Base-by-base conservation (phyloP, 2,329 filamentous ascomycete genomes). In the Bimuria novae-zelandiae region DNA sequence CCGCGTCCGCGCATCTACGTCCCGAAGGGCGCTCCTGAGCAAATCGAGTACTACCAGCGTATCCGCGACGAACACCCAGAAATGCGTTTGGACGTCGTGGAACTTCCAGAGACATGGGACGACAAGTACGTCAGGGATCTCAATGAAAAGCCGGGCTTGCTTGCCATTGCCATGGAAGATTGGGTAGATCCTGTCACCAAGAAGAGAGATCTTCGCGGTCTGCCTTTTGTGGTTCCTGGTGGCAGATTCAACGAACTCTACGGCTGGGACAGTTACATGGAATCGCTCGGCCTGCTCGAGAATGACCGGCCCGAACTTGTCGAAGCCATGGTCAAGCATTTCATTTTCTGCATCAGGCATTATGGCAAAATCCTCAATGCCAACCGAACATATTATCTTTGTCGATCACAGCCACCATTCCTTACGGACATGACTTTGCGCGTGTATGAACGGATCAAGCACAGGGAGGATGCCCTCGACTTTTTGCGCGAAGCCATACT, bases 191-290 rank as follows among this genome's bases (percentile, higher is more conserved):
- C 84, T 4, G 77, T 78, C 21, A 89, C 89, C 3, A 87, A 87
- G 33, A 81, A 89, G 70, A 85, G 84, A 56, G 88, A 88, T 3
- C 78, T 95, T 35, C 82, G 82, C 30, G 94, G 94, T 3, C 81
- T 95, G 53, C 93, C 94, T 0, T 99, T 97, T 65, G 92, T 97
- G n/a, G 94, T 99, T 3, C 94, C 94, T 0, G 94, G 94, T 54
- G 94, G 94, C 21, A 86, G 94, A 25, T 99, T 99, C 85, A 99
- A 99, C 75, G 94, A 99, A 74, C 77, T 99, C 19, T 99, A 99
- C 71, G 93, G 93, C 41, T 99, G 94, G 94, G 94, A 99, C 76
- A 97, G 92, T 72, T 99, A 97, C 79, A 97, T 99, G 92, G 90
- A 93, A 73, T 94, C 93, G 4, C 80, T 97, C 3, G 94, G 94